Evolutionary conservation across 2,329 filamentous ascomycete species (phyloP).

Genomic region (Xylogone sp.): DNA sequence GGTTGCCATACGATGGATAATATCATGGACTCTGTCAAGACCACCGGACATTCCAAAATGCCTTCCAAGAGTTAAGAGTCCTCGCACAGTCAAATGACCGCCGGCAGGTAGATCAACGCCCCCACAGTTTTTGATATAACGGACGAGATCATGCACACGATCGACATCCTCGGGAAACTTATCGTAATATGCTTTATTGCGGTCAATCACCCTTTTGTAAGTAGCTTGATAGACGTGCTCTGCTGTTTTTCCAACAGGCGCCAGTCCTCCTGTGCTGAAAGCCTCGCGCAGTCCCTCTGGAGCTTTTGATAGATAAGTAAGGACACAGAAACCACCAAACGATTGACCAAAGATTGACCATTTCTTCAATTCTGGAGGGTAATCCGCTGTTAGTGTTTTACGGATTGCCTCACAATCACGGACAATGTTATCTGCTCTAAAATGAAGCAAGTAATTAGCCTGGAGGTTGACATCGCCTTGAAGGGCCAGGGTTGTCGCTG

Average conservation of each 20-base stretch:
- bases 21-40: conserved; percentile 68
- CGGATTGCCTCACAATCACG: conserved; percentile 85
- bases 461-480: conserved; percentile 64
- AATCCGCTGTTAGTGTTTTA: conserved; percentile 66
- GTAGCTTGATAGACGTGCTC: conserved; percentile 73
- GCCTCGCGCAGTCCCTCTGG: conserved; percentile 76
- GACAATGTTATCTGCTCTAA: conserved; percentile 88
- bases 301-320: conserved; percentile 80
- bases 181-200: conserved; percentile 75
- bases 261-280: conserved; percentile 81
- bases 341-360: conserved; percentile 90
- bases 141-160: conserved; percentile 62
- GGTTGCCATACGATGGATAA: conserved; percentile 64
- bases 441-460: conserved; percentile 75
- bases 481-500: conserved; percentile 64
- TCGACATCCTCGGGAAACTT: conserved; percentile 82
- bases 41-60: conserved; percentile 76
- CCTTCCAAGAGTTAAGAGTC: conserved; percentile 76
- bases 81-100: conserved; percentile 65
- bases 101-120: conserved; percentile 67
- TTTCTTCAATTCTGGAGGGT: conserved; percentile 64
- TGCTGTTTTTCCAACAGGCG: conserved; percentile 66
- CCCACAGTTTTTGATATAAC: conserved; percentile 56
- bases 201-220: conserved; percentile 63
- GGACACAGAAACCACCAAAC: conserved; percentile 83